Conservation (phyloP, 495 filamentous ascomycete species). For the Penicillium soppii region DNA sequence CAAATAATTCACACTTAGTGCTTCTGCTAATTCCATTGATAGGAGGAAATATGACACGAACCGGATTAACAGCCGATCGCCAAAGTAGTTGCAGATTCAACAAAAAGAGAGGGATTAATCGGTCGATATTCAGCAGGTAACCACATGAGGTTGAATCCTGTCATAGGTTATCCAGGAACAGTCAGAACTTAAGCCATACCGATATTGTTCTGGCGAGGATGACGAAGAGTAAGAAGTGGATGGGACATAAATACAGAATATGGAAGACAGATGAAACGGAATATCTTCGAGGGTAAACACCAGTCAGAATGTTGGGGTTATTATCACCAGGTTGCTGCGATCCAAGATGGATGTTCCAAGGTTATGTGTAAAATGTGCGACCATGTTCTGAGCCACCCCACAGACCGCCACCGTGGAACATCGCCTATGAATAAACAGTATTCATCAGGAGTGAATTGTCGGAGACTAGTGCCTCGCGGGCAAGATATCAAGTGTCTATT, state of each 20-base stretch:
- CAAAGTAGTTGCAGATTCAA: slow-evolving; percentile 1
- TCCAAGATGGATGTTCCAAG: not conserved
- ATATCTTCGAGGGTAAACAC: not conserved
- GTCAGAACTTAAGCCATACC: slow-evolving; percentile 12
- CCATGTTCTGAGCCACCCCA: slow-evolving; percentile 2
- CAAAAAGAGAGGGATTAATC: not conserved
- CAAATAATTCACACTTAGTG: slow-evolving; percentile 24
- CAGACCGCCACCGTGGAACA: not conserved
- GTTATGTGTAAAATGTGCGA: slow-evolving; percentile 11
- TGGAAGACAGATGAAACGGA: slow-evolving; percentile 1
- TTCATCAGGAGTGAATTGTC: not conserved
- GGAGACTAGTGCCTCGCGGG: too few relatives aligned
- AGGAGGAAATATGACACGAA: slow-evolving; percentile 9
- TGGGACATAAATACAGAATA: slow-evolving; percentile 6
- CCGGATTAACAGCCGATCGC: slow-evolving; percentile 9
- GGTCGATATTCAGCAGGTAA: slow-evolving; percentile 25
- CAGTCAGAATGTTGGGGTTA: not conserved
- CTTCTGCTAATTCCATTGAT: slow-evolving; percentile 16
- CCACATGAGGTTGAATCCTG: slow-evolving; percentile 16
- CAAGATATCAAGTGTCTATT: not conserved
- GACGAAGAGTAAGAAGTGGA: not conserved
- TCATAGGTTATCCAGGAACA: slow-evolving; percentile 24
- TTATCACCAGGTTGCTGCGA: slow-evolving; percentile 10
- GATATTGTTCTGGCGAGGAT: not conserved
- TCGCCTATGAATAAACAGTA: not conserved